Evolutionary conservation across 495 filamentous ascomycete species (phyloP).

Genomic region (Neurospora sp.): DNA sequence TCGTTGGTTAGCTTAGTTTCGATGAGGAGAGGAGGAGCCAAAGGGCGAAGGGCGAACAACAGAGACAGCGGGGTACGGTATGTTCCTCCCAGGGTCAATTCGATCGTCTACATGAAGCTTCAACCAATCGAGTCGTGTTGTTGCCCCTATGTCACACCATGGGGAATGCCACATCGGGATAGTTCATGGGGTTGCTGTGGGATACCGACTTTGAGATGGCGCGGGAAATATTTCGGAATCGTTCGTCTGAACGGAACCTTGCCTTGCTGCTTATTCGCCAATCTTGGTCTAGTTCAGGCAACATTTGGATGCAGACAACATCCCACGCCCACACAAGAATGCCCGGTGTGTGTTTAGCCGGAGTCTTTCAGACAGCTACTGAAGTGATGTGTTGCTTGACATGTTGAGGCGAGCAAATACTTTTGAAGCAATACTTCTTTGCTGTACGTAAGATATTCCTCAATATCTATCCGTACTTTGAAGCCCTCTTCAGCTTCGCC

Average conservation of each 20-base stretch:
- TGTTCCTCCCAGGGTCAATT: neutral
- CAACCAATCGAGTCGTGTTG: neutral
- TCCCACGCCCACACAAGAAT: neutral
- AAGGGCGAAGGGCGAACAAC: neutral
- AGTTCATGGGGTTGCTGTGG: neutral
- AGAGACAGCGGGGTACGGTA: neutral
- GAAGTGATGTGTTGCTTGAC: neutral
- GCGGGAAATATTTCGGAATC: neutral
- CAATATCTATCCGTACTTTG: neutral
- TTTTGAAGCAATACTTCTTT: neutral
- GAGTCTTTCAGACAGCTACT: neutral
- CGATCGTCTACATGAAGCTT: neutral
- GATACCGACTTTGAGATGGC: neutral
- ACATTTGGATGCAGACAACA: neutral
- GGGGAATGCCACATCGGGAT: neutral
- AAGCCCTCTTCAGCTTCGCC: neutral
- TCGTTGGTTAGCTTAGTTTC: neutral
- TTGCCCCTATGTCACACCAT: neutral
- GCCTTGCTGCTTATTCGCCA: neutral
- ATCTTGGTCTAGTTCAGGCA: neutral
- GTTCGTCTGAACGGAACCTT: neutral
- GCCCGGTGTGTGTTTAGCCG: neutral
- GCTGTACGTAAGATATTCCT: neutral
- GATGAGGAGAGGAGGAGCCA: neutral
- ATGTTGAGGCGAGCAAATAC: neutral